Conservation (phyloP, 495 filamentous ascomycete genomes). For the Melanomma pulvis-pyrius region DNA sequence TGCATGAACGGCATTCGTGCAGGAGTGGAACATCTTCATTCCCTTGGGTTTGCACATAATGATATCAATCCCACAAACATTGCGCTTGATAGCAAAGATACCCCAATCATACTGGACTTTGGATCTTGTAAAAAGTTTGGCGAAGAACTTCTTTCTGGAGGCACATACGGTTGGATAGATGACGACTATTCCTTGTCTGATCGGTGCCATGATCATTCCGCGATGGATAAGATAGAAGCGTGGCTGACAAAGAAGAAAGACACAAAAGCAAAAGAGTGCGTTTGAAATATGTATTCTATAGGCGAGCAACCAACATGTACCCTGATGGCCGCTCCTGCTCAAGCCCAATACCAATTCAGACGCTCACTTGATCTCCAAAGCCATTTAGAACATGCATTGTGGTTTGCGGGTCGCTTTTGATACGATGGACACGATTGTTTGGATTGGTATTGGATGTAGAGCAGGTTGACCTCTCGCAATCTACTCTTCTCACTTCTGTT, state of each 20-base stretch:
- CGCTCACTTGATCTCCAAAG: too few relatives aligned
- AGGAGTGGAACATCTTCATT: slow-evolving; percentile 33
- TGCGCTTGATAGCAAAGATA: slow-evolving; percentile 19
- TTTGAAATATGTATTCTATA: too few relatives aligned
- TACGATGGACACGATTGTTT: too few relatives aligned
- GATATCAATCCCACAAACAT: slow-evolving; percentile 34
- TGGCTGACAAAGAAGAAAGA: slow-evolving; percentile 18
- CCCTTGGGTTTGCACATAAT: slow-evolving; percentile 36
- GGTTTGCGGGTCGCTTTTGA: too few relatives aligned
- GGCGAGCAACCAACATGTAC: too few relatives aligned
- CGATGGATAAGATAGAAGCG: slow-evolving; percentile 22
- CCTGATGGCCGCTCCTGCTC: too few relatives aligned
- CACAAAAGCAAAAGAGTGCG: too few relatives aligned
- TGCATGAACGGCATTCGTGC: slow-evolving; percentile 23
- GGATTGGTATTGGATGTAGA: too few relatives aligned
- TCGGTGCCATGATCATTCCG: slow-evolving; percentile 18
- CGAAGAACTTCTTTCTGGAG: slow-evolving; percentile 26
- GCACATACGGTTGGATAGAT: slow-evolving; percentile 27
- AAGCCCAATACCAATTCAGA: too few relatives aligned
- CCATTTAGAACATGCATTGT: too few relatives aligned
- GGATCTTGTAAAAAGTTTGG: slow-evolving; percentile 30
- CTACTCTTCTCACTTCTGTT: too few relatives aligned
- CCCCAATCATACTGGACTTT: slow-evolving; percentile 28
- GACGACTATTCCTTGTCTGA: slow-evolving; percentile 20
- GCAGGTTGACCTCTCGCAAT: too few relatives aligned